phyloP scores from a whole-genome alignment of 768 basidiomycete genomes.

The Tylopilus subfusipes region DNA sequence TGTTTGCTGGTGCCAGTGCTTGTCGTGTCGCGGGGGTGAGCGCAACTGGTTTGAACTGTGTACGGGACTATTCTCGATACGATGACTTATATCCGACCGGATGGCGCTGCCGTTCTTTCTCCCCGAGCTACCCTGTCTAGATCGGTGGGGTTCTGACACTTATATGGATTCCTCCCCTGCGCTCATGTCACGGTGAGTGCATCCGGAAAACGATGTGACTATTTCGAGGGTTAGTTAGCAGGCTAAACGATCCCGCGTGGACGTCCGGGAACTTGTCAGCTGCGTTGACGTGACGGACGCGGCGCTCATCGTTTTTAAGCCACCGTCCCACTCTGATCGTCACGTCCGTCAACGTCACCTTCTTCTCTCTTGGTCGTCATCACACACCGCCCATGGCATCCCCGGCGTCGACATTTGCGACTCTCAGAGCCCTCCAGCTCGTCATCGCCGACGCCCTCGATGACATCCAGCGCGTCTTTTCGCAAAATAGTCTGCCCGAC shows the following conservation, averaged over 20 bases:
- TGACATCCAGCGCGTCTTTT: constrained; percentile 63
- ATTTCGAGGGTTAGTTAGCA: constrained; percentile 4
- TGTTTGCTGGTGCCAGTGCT: too few species aligned
- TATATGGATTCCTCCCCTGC: constrained; percentile 5
- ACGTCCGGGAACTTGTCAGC: background rate
- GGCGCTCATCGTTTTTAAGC: constrained; percentile 15
- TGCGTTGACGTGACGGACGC: constrained; percentile 8
- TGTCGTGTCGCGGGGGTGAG: too few species aligned
- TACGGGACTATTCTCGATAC: too few species aligned
- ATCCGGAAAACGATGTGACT: constrained; percentile 16
- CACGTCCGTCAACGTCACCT: too few species aligned
- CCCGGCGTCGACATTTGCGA: constrained; percentile 55
- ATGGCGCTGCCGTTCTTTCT: constrained; percentile 8
- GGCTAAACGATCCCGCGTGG: background rate
- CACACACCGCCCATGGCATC: constrained; percentile 21
- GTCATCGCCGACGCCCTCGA: constrained; percentile 67
- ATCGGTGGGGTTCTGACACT: constrained; percentile 18
- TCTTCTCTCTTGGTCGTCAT: constrained; percentile 7
- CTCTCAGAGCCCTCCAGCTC: constrained; percentile 58
- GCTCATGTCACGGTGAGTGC: constrained; percentile 5
- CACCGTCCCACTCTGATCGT: constrained; percentile 6
- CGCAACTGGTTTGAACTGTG: background rate
- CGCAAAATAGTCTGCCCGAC: constrained; percentile 11
- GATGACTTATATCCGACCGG: too few species aligned
- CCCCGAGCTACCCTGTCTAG: constrained; percentile 7